Base-by-base conservation (phyloP, 345 rosid genomes). In the Salix brachista region DNA sequence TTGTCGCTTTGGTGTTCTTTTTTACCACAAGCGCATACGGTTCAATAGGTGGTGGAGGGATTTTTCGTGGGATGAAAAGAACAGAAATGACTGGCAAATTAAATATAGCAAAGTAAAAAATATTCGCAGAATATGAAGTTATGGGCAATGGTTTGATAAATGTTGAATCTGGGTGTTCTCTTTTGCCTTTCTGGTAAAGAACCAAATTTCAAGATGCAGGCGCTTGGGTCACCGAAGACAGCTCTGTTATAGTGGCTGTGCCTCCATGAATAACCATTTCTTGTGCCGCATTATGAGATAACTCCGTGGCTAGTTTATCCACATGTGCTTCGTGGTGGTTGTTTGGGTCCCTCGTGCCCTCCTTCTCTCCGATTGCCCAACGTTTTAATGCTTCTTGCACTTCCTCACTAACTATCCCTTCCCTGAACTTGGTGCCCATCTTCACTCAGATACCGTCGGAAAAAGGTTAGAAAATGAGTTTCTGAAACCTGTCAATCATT, bases 391-490 rank as follows among this genome's bases (percentile, higher is more conserved):
- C n/a, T 8, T 52, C 62, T 6, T 81, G 83, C 74, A 85, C 50
- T 6, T 52, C 5, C 1, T 79, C 83, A 17, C 78, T 60, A 61
- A 91, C 88, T 32, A 91, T 79, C 32, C 87, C 87, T 80, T 65
- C 44, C 83, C 89, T 92, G 84, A 86, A 90, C 58, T 26, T 73
- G 81, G 87, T 87, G 3, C 99, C 97, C 99, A 95, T 91, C 96
- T 91, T 69, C 71, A 12, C 7, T 36, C 39, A 3, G 69, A n/a
- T 2, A 50, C 12, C 13, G 36, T 64, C 44, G 25, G 3, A 30
- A 10, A 34, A 5, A 19, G 32, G 71, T 61, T 56, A 23, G 26
- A 71, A 21, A 19, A 23, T 10, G 28, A 23, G 64, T 58, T 58
- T 58, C 26, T 23, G 64, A 58, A 58, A 58, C 16, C 23, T 58